Percentiles rank a stretch among this genome's conserved stretches.
Evolutionary conservation across 225 moss, liverwort and hornwort genomes (phyloP).

Genomic region (Bryoerythrophyllum caledonicum): DNA sequence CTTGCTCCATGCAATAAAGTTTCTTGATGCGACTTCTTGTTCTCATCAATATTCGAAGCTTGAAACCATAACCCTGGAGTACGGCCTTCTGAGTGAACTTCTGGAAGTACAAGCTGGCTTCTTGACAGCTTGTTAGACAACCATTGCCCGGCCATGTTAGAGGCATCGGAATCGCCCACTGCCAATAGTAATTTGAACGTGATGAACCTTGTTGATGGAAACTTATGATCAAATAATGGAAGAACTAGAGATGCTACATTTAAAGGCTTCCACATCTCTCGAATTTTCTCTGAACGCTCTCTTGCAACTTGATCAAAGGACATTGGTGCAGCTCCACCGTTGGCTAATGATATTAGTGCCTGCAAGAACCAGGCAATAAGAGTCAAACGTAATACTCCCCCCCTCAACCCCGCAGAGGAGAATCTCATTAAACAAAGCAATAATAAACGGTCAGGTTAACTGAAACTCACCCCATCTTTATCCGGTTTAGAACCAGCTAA

Average conservation of each 20-base stretch:
- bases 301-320: conserved; percentile 49
- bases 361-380: conserved; percentile 30
- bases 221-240: conserved; percentile 67
- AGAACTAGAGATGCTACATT: conserved; percentile 67
- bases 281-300: conserved; percentile 62
- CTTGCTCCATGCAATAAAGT: conserved; percentile 49
- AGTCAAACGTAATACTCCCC: conserved; percentile 1
- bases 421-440: conserved; percentile 18
- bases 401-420: conserved; percentile 6
- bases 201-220: conserved; percentile 58
- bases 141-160: conserved; percentile 56
- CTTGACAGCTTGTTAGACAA: conserved; percentile 45
- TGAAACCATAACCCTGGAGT: conserved; percentile 67
- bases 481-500: conserved; percentile 39
- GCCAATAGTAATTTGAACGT: conserved; percentile 78
- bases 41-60: conserved; percentile 51
- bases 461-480: conserved; percentile 34
- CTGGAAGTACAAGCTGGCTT: conserved; percentile 47
- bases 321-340: conserved; percentile 37
- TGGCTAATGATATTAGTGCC: conserved; percentile 38
- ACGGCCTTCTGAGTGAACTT: conserved; percentile 50
- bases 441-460: conserved; percentile 1
- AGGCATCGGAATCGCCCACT: conserved; percentile 50
- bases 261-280: conserved; percentile 76
- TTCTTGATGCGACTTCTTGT: conserved; percentile 24